These are phyloP conservation scores for Cercophora sp. DNA, from an alignment of 495 filamentous ascomycete genomes.

Conservation along the genomic window DNA sequence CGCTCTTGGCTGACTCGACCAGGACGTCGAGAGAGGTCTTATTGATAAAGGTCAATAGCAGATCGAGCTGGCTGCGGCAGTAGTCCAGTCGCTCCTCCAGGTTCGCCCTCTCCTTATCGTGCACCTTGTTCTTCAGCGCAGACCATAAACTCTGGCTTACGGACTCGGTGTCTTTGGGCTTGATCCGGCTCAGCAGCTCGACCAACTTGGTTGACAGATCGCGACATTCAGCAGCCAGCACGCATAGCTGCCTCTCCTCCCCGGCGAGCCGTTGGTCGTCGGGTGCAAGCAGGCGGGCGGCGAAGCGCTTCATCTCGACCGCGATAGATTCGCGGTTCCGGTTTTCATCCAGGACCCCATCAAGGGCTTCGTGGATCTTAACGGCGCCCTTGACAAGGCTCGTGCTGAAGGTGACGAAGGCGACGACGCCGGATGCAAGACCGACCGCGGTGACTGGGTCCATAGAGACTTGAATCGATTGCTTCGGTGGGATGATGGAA, in stretches of 20 bases:
- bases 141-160: slow-evolving; percentile 14
- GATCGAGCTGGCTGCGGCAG: slow-evolving; percentile 7
- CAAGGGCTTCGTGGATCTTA: slow-evolving; percentile 26
- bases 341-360: slow-evolving; percentile 24
- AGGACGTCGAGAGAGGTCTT: not conserved
- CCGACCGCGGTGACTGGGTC: slow-evolving; percentile 39
- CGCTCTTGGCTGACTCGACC: not conserved
- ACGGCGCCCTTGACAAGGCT: slow-evolving; percentile 25
- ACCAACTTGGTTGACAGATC: slow-evolving; percentile 16
- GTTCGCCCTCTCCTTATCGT: slow-evolving; percentile 18
- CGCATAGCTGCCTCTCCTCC: slow-evolving; percentile 24
- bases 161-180: slow-evolving; percentile 23
- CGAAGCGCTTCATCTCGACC: slow-evolving; percentile 10
- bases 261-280: slow-evolving; percentile 4
- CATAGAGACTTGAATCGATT: too few species aligned
- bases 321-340: slow-evolving; percentile 17
- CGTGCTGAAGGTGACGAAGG: slow-evolving; percentile 37
- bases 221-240: slow-evolving; percentile 20
- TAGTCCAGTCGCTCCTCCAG: slow-evolving; percentile 21
- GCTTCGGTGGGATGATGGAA: too few species aligned
- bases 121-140: slow-evolving; percentile 14
- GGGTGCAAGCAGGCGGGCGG: slow-evolving; percentile 10
- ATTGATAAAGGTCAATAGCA: not conserved
- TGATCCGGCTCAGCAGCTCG: slow-evolving; percentile 21
- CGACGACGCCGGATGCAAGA: slow-evolving; percentile 32